Evolutionary conservation across 1,284 basidiomycete species (phyloP).

Genomic region (Tilletia walkeri): DNA sequence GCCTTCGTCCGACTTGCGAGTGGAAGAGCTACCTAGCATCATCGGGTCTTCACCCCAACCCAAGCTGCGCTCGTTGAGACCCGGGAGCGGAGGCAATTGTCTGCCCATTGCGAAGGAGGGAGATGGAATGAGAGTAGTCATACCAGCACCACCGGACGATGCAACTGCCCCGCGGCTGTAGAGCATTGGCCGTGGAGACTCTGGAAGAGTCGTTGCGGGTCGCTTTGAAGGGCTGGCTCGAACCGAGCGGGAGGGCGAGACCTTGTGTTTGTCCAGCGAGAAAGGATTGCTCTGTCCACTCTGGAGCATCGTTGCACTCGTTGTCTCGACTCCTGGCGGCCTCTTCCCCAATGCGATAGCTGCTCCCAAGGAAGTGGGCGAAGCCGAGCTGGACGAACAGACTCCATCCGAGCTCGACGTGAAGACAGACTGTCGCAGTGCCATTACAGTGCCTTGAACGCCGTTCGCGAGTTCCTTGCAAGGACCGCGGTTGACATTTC

Average conservation of each 20-base stretch:
- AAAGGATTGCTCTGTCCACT: constrained; percentile 35
- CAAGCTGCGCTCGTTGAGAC: constrained; percentile 10
- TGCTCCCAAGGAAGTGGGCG: not conserved
- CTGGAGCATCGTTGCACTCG: not conserved
- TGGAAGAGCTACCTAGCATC: not conserved
- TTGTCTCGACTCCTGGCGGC: not conserved
- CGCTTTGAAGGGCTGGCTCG: constrained; percentile 15
- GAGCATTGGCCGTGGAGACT: not conserved
- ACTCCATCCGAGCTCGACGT: not conserved
- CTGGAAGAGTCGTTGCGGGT: not conserved
- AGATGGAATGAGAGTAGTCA: not conserved
- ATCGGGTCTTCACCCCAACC: constrained; percentile 10
- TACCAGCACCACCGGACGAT: not conserved
- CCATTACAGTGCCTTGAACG: not conserved
- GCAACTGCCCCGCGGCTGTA: not conserved
- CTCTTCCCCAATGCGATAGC: not conserved
- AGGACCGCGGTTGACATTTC: not conserved
- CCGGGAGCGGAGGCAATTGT: constrained; percentile 7
- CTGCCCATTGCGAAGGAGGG: constrained; percentile 3
- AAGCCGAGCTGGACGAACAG: not conserved
- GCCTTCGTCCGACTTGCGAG: not conserved
- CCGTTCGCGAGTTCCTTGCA: not conserved
- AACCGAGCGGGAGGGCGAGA: constrained; percentile 25
- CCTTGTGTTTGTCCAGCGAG: constrained; percentile 47
- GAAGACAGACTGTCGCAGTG: not conserved